These are phyloP conservation scores for Thermothielavioides terrestris DNA, from an alignment of 495 filamentous ascomycete genomes.

Conservation along the genomic window DNA sequence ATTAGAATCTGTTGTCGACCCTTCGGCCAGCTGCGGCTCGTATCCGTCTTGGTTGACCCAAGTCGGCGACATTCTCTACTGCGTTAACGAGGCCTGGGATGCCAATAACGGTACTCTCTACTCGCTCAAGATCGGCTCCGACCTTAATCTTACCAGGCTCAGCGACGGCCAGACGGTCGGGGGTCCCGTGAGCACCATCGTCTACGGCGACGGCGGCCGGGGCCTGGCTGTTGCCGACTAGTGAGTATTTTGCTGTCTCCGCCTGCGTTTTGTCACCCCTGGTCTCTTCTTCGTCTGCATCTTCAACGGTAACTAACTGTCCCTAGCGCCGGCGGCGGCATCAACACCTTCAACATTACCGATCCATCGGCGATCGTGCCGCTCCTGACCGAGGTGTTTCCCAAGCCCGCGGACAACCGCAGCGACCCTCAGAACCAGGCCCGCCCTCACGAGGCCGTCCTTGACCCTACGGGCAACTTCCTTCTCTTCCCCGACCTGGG, in stretches of 20 bases:
- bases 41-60: constrained; percentile 54
- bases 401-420: constrained; percentile 39
- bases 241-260: constrained; percentile 30
- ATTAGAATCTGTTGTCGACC: constrained; percentile 26
- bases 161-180: constrained; percentile 24
- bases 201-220: constrained; percentile 33
- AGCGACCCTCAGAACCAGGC: constrained; percentile 51
- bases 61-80: constrained; percentile 47
- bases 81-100: constrained; percentile 47
- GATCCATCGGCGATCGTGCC: constrained; percentile 25
- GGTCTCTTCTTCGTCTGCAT: not conserved
- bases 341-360: constrained; percentile 18
- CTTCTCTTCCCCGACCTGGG: constrained; percentile 64
- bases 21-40: constrained; percentile 42
- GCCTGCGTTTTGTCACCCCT: not conserved
- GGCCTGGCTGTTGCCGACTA: constrained; percentile 43
- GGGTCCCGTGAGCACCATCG: constrained; percentile 39
- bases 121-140: constrained; percentile 28
- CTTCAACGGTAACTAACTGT: constrained; percentile 4
- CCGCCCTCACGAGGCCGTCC: constrained; percentile 61
- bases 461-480: constrained; percentile 61
- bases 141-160: constrained; percentile 35
- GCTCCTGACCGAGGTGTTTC: constrained; percentile 44
- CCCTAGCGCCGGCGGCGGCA: constrained; percentile 17
- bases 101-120: constrained; percentile 34